Evolutionary conservation across 2,329 filamentous ascomycete genomes (phyloP), one percentile per base, ranked within the genome.

Genomic region (Calonectria multiphialidica): DNA sequence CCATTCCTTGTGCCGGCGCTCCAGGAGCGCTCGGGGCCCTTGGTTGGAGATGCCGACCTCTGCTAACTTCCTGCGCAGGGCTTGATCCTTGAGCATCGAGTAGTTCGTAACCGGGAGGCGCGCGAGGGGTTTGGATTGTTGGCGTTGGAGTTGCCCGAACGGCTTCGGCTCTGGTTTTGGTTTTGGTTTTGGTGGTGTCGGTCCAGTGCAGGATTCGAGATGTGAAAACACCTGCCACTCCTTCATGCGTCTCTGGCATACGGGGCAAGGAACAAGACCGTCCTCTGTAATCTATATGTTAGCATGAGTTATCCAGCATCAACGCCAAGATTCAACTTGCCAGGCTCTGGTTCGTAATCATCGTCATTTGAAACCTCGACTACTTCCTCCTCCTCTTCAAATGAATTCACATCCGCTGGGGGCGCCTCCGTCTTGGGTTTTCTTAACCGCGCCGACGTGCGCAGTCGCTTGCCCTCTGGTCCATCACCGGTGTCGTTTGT

Each of bases 1-100:
- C 96, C 96, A 99, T 83, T 99, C 97, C 28, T 91, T 94, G 80
- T 98, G 96, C 21, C 97, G 90, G 75, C 89, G 90, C 81, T 96
- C 93, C 66, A 98, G 87, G 1, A 96, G 87, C 55, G 88, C 86
- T 55, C 93, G 93, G 0, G 88, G 83, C 1, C 97, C 97, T 72
- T 86, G 87, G 12, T 88, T 89, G 0, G 95, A 93, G 69, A 98
- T 92, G 1, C 96, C 95, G 1, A 97, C 87, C 3, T 98, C 95
- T 21, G 87, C 82, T 49, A 99, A 86, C 83, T 98, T 98, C 80
- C 94, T 97, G 61, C 92, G 91, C 65, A 99, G 86, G 2, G 90
- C 90, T 0, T 84, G 86, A 25, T 98, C 96, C 81, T 93, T 98
- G n/a, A 98, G 85, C 81, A 98, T 89, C 25, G 93, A 93, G 83